Percentiles rank a stretch among this genome's conserved stretches.
These are phyloP conservation scores for Diaporthe sp. DNA, from an alignment of 2,329 filamentous ascomycete genomes.

Conservation along the genomic window DNA sequence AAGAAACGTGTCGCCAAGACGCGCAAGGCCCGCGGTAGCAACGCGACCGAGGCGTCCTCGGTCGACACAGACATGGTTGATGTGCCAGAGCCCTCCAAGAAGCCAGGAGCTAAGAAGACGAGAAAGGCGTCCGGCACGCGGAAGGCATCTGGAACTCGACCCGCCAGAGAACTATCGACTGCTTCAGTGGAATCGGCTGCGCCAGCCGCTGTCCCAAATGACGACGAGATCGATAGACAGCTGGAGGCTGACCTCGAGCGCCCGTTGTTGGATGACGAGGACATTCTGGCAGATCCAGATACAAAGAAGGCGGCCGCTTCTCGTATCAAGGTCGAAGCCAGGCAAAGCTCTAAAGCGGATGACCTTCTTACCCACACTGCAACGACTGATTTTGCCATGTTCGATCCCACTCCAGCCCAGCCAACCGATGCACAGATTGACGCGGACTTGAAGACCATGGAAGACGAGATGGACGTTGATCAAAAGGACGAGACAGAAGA, in stretches of 20 bases:
- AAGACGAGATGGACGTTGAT: constrained; percentile 62
- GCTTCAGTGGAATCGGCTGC: constrained; percentile 60
- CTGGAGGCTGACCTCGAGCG: constrained; percentile 75
- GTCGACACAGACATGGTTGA: constrained; percentile 58
- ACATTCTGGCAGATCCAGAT: constrained; percentile 61
- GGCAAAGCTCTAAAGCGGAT: constrained; percentile 43
- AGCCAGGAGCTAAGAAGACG: constrained; percentile 54
- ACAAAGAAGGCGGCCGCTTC: constrained; percentile 51
- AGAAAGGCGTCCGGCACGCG: constrained; percentile 58
- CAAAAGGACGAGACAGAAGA: constrained; percentile 51
- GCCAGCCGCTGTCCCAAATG: constrained; percentile 62
- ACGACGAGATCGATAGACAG: constrained; percentile 76
- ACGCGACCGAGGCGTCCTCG: constrained; percentile 56
- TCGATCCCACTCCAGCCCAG: constrained; percentile 61
- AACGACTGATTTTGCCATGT: constrained; percentile 62
- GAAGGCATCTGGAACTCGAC: constrained; percentile 57
- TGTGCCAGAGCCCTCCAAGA: constrained; percentile 49
- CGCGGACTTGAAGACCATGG: constrained; percentile 63
- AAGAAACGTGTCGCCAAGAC: constrained; percentile 71
- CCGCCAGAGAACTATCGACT: constrained; percentile 51
- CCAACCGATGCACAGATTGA: constrained; percentile 64
- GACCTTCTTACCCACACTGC: constrained; percentile 45
- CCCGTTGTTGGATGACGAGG: constrained; percentile 67
- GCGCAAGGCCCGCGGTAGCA: constrained; percentile 64
- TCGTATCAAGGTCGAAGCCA: constrained; percentile 48